Evolutionary conservation across 768 basidiomycete species (phyloP).

Genomic region (Mycena latifolia): DNA sequence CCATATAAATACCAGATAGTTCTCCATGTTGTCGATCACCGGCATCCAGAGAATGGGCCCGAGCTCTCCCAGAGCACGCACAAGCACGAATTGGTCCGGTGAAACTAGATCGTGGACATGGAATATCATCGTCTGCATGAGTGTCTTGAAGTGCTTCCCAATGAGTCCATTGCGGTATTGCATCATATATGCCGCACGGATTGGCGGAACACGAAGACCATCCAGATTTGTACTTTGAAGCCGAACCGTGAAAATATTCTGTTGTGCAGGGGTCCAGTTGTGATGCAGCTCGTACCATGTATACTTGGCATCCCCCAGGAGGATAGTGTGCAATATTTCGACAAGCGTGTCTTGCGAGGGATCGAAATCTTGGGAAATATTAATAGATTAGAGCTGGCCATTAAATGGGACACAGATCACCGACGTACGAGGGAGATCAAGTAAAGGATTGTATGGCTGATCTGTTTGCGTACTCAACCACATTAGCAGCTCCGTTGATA

Average conservation of each 20-base stretch:
- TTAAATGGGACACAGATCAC: no score
- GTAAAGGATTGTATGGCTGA: no score
- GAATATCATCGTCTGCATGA: slow-evolving; percentile 46
- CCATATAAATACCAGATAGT: slow-evolving; percentile 47
- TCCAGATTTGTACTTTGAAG: slow-evolving; percentile 42
- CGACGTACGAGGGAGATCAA: no score
- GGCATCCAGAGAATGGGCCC: slow-evolving; percentile 47
- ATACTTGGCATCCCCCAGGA: slow-evolving; percentile 53
- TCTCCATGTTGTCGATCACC: slow-evolving; percentile 41
- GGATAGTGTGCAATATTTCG: slow-evolving; percentile 52
- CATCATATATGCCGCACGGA: slow-evolving; percentile 47
- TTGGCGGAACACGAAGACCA: slow-evolving; percentile 35
- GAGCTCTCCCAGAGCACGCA: slow-evolving; percentile 38
- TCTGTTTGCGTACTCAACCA: no score
- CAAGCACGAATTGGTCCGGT: slow-evolving; percentile 33
- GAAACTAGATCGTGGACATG: slow-evolving; percentile 44
- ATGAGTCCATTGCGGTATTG: slow-evolving; percentile 36
- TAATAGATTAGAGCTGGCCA: slow-evolving; percentile 48
- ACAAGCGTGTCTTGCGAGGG: slow-evolving; percentile 30
- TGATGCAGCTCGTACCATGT: slow-evolving; percentile 46
- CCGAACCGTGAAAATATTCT: slow-evolving; percentile 40
- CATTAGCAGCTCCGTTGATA: slow-evolving; percentile 4
- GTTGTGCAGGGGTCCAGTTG: slow-evolving; percentile 38
- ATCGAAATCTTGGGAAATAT: neutral
- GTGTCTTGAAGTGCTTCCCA: slow-evolving; percentile 50